phyloP scores from a whole-genome alignment of 1,139 yeast species.

The Zygosaccharomyces pseudobailii region DNA sequence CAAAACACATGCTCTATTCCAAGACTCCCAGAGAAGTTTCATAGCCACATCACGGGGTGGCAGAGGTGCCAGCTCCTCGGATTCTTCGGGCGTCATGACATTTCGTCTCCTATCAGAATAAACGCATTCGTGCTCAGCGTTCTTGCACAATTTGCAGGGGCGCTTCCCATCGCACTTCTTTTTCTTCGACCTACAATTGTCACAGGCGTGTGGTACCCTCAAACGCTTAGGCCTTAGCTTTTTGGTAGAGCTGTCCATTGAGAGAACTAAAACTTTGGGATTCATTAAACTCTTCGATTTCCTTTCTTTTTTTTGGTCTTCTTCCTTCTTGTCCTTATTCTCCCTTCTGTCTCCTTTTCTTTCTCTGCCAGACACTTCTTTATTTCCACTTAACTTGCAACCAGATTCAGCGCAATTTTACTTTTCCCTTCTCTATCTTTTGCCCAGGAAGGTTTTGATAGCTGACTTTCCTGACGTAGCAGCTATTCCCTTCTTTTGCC shows the following conservation, averaged over 20 bases:
- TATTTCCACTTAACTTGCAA: background rate
- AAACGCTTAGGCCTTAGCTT: slow-evolving; percentile 45
- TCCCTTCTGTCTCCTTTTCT: background rate
- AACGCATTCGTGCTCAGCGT: slow-evolving; percentile 5
- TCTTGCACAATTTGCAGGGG: slow-evolving; percentile 81
- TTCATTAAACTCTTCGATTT: background rate
- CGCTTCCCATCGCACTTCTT: slow-evolving; percentile 85
- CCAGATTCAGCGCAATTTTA: background rate
- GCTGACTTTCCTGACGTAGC: too few relatives aligned
- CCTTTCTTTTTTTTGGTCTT: background rate
- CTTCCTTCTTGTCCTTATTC: too few relatives aligned
- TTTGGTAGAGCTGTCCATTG: slow-evolving; percentile 25
- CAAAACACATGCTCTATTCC: slow-evolving; percentile 82
- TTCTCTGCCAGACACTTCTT: background rate
- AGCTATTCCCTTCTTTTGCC: background rate
- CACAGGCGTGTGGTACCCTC: slow-evolving; percentile 82
- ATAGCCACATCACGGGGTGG: slow-evolving; percentile 74
- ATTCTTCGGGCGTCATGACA: slow-evolving; percentile 5
- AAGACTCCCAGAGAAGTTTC: slow-evolving; percentile 66
- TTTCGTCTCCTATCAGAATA: slow-evolving; percentile 7
- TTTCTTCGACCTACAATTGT: slow-evolving; percentile 69
- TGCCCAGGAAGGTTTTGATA: too few relatives aligned
- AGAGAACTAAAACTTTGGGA: slow-evolving; percentile 25
- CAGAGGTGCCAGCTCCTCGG: slow-evolving; percentile 28
- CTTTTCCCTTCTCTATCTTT: background rate